Base-by-base conservation (phyloP, 1,284 basidiomycete genomes). In the Ceratobasidium sp. region DNA sequence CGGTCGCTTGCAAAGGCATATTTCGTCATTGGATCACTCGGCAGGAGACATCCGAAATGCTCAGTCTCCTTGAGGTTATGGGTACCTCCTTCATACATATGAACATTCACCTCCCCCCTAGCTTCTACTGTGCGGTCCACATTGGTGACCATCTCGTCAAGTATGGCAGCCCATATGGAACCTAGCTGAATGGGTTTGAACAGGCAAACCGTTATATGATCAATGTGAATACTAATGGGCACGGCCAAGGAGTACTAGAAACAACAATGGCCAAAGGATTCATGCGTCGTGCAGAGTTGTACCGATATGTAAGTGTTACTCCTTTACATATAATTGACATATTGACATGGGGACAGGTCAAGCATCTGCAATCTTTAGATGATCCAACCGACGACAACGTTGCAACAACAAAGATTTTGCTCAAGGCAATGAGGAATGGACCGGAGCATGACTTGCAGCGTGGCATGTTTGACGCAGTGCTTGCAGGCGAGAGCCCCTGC, bases 261-360 rank as follows among this genome's bases (percentile, higher is more conserved):
- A 32, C 51, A 57, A 69, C 67, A 40, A 69, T 69, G 67, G 52
- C 34, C 4, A 56, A 57, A 37, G 67, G 67, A 4, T 68, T 52
- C n/a, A 2, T 54, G 11, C 46, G 49, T 15, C 66, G 66, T 9
- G 66, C 66, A n/a, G 52, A 57, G 19, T 19, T 13, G 5, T 69
- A 69, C 25, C 19, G 67, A 4, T 69, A 37, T 43, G 54, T 69
- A 57, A 57, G 51, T 40, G 13, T 37, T 46, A 7, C 19, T 15
- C n/a, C n/a, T 29, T 29, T 29, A 29, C 25, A 29, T 29, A 29
- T 29, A 29, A 29, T 29, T 29, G 25, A 29, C 25, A 29, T 29
- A 29, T 29, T 29, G 25, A 29, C 25, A 29, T 29, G 25, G 25
- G 25, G 25, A 17, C 34, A 57, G 34, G 54, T 57, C 13, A 22